Evolutionary conservation across 2,329 filamentous ascomycete species (phyloP), one percentile per base, ranked within the genome.

Genomic region (Venturiaceae sp.): DNA sequence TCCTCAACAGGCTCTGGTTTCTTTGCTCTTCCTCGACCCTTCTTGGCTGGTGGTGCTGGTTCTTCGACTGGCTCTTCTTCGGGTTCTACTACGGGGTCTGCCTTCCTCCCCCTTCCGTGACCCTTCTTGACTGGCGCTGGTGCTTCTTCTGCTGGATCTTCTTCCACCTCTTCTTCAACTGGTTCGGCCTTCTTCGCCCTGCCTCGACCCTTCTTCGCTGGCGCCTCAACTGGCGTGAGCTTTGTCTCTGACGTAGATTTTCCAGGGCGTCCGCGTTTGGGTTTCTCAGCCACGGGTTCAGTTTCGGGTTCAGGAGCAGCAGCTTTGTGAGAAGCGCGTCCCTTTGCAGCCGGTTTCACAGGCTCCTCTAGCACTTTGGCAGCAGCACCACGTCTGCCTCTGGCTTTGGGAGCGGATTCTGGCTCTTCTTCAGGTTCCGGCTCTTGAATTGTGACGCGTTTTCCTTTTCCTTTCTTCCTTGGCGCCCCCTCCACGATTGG

Each of bases 361-460:
- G 11, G 3, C 23, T 46, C 21, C 16, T 34, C 50, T 9, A 23
- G 26, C 33, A 16, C 11, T 36, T 53, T 34, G n/a, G 28, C 28
- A 33, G 50, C 50, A 36, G 50, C 41, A 14, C 41, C 50, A 53
- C 50, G 50, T 14, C 36, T 26, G 33, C 53, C 26, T n/a, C 33
- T n/a, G 23, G 33, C 5, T 55, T 55, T 44, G 7, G 33, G 37
- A 21, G 21, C 33, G 14, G 34, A 19, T 33, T 36, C 36, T 4
- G 23, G n/a, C 26, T 57, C 26, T 30, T 16, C 55, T 21, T 37
- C 55, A 16, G 41, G 33, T 34, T 41, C 33, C 3, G 30, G n/a
- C 47, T 59, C 58, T 57, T 60, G 33, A 3, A 39, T 33, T 14
- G 47, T 44, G 50, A 41, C 37, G 44, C 52, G 34, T 30, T 33